Evolutionary conservation across 2,329 filamentous ascomycete genomes (phyloP).

Genomic region (Colletotrichum salicis): DNA sequence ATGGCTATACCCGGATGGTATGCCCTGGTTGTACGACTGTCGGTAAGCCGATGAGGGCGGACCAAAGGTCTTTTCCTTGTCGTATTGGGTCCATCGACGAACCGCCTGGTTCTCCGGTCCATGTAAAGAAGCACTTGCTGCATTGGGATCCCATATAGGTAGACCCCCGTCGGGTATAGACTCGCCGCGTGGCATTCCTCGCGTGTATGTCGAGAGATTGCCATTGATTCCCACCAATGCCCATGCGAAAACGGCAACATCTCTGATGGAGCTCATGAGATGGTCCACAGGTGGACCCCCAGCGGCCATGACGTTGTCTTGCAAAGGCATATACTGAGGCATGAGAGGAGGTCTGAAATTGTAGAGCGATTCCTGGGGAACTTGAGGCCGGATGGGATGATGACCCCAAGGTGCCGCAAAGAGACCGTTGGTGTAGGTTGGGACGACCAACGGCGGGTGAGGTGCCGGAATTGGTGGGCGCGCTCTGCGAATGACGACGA

Average conservation of each 20-base stretch:
- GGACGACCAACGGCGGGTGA: slow-evolving; percentile 59
- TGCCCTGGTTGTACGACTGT: slow-evolving; percentile 7
- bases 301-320: slow-evolving; percentile 55
- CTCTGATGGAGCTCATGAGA: slow-evolving; percentile 83
- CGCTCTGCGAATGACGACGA: slow-evolving; percentile 81
- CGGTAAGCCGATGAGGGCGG: slow-evolving; percentile 12
- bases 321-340: slow-evolving; percentile 56
- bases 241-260: slow-evolving; percentile 91
- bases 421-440: slow-evolving; percentile 68
- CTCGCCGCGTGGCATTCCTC: slow-evolving; percentile 71
- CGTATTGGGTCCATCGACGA: slow-evolving; percentile 40
- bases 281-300: slow-evolving; percentile 68
- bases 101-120: slow-evolving; percentile 51
- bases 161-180: slow-evolving; percentile 68
- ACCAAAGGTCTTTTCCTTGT: slow-evolving; percentile 27
- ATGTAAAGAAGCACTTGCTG: slow-evolving; percentile 44
- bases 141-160: slow-evolving; percentile 66
- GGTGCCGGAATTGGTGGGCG: slow-evolving; percentile 74
- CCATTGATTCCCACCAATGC: slow-evolving; percentile 83
- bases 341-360: slow-evolving; percentile 55
- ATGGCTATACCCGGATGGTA: slow-evolving; percentile 6
- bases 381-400: slow-evolving; percentile 67
- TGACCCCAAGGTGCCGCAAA: slow-evolving; percentile 85
- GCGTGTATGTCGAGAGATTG: slow-evolving; percentile 72
- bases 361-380: slow-evolving; percentile 54